Evolutionary conservation across 2,329 filamentous ascomycete species (phyloP), one percentile per base, ranked within the genome.

Genomic region (Mycosphaerelloides madeirae): DNA sequence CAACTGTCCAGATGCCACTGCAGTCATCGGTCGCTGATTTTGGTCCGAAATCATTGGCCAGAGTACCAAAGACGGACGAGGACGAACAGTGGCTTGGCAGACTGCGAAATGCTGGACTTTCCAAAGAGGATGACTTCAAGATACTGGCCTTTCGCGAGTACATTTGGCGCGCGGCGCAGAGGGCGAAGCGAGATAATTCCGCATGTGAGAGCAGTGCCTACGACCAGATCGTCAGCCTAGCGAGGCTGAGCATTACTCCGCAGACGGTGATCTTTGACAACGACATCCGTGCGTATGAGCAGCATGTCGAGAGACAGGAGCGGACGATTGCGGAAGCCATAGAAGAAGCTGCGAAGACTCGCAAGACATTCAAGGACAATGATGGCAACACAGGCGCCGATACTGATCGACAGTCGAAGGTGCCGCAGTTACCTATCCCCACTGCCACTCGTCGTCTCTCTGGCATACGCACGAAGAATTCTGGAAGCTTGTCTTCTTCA

Each of bases 181-280:
- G 86, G 49, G 86, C 83, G 59, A 71, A 78, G 8, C 79, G 82
- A 3, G 73, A 77, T 41, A 67, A 68, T 59, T 70, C 75, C 31
- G 61, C 64, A 56, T 61, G 52, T 60, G 72, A 49, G 43, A 64
- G 54, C 34, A 54, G 56, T 2, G 58, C 65, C 3, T 74, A 86
- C 49, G 86, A 85, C 54, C 78, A 78, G 40, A 80, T 95, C 11
- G 77, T 97, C 6, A 76, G 82, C 1, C 68, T 97, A 18, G 84
- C 85, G 51, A 82, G 81, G 31, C 71, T 95, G 40, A 81, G 83
- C 11, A 81, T 96, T 25, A 85, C 83, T 2, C 85, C 87, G 3
- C 87, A 95, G 61, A 97, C 87, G 0, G 84, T 98, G 1, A 85
- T 97, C 61, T 97, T 97, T 59, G 89, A 96, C 54, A 88, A 90